phyloP scores from a whole-genome alignment of 257 asterid species.

The Solanum paucissectum region DNA sequence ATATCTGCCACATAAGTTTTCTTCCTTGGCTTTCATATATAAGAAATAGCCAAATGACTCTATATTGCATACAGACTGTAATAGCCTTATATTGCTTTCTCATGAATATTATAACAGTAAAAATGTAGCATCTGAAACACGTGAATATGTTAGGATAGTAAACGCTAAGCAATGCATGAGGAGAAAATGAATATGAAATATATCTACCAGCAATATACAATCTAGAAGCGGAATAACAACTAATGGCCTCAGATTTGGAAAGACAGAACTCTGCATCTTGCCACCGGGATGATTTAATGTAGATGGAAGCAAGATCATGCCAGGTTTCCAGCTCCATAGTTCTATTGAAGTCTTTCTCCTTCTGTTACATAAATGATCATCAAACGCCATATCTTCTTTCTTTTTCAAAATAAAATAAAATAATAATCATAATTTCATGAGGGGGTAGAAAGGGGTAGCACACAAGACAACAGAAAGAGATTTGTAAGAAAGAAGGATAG shows the following conservation, averaged over 20 bases:
- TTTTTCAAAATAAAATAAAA: not conserved
- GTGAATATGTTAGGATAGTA: not conserved
- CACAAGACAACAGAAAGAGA: not conserved
- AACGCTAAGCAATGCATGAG: not conserved
- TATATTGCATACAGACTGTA: not conserved
- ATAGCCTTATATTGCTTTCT: not conserved
- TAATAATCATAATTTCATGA: not conserved
- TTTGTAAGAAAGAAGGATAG: not conserved
- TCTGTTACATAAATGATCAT: conserved; percentile 27
- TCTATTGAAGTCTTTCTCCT: conserved; percentile 15
- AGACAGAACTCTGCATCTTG: conserved; percentile 80
- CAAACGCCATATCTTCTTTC: not conserved
- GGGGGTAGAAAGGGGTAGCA: not conserved
- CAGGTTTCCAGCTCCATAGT: conserved; percentile 67
- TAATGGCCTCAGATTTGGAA: conserved; percentile 53
- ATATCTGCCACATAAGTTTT: not conserved
- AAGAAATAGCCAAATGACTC: not conserved
- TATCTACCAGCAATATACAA: conserved; percentile 63
- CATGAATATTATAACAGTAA: not conserved
- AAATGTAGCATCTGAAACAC: not conserved
- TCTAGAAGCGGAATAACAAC: conserved; percentile 48
- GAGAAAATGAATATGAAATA: not conserved
- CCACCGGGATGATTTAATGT: conserved; percentile 58
- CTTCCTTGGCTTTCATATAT: not conserved
- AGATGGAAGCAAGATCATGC: conserved; percentile 80